A percentile compares a stretch with the other conserved stretches of the same genome.
These are phyloP conservation scores for Candida glucosophila DNA, from an alignment of 1,139 yeast genomes.

Conservation along the genomic window DNA sequence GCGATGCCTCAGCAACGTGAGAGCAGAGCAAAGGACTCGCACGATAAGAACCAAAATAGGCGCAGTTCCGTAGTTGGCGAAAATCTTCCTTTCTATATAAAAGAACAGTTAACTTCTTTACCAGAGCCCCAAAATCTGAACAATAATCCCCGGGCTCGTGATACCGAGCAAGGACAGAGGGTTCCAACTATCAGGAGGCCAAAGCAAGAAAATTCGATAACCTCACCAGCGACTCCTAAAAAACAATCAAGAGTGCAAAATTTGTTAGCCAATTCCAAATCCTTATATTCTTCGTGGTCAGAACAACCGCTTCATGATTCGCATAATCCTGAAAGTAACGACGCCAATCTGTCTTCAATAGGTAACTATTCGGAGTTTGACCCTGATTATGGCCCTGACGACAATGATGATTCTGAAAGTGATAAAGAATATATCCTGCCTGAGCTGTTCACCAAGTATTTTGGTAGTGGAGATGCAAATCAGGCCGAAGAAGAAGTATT, in stretches of 20 bases:
- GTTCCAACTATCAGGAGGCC: conserved; percentile 13
- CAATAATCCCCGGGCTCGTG: not conserved
- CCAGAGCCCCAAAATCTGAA: conserved; percentile 8
- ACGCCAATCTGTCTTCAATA: conserved; percentile 4
- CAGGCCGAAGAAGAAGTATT: conserved; percentile 12
- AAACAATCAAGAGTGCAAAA: conserved; percentile 24
- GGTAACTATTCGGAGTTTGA: conserved; percentile 6
- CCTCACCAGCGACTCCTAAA: conserved; percentile 1
- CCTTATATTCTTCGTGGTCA: conserved; percentile 20
- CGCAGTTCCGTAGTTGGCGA: conserved; percentile 27
- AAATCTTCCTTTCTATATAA: conserved; percentile 30
- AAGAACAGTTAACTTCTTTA: conserved; percentile 21
- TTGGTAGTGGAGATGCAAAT: conserved; percentile 14
- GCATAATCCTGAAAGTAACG: conserved; percentile 8
- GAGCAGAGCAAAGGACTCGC: conserved; percentile 1
- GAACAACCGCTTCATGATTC: conserved; percentile 6
- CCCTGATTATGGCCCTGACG: conserved; percentile 1
- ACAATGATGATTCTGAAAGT: conserved; percentile 9
- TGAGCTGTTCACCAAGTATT: conserved; percentile 26
- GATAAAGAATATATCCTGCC: conserved; percentile 38
- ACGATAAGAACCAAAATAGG: conserved; percentile 1
- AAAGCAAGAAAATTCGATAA: conserved; percentile 4
- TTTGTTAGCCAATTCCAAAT: conserved; percentile 29
- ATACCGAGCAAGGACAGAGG: conserved; percentile 5
- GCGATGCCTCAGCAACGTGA: no score